A percentile compares a stretch with the other conserved stretches of the same genome.
Conservation (phyloP, 495 filamentous ascomycete genomes). For the Bacidia rubella region DNA sequence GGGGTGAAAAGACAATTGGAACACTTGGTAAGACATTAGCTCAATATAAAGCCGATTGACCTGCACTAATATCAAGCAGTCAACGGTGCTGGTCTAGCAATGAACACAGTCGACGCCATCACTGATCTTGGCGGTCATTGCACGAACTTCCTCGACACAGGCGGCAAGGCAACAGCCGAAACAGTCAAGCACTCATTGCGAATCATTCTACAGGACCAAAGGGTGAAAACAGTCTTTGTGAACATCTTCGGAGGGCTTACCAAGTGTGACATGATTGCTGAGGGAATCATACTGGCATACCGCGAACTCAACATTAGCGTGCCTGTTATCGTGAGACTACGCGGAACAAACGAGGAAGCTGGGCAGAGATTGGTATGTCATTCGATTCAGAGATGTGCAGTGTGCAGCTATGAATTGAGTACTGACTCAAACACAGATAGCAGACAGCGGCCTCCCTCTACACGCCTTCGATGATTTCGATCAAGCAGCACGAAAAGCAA, state of each 20-base stretch:
- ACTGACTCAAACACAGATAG: conserved; percentile 43
- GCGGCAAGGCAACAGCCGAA: conserved; percentile 77
- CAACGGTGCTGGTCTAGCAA: conserved; percentile 81
- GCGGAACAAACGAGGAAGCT: conserved; percentile 68
- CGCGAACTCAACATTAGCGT: conserved; percentile 52
- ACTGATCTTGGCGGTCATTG: conserved; percentile 46
- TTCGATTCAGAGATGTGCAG: background rate
- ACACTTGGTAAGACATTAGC: conserved; percentile 37
- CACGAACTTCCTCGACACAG: conserved; percentile 81
- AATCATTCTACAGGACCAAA: conserved; percentile 52
- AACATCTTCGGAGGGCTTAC: conserved; percentile 89
- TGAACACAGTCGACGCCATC: conserved; percentile 83
- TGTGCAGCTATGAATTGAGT: background rate
- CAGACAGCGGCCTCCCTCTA: conserved; percentile 56
- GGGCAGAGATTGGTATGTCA: conserved; percentile 53
- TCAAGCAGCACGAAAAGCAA: conserved; percentile 60
- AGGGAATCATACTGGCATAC: conserved; percentile 68
- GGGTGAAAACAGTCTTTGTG: conserved; percentile 67
- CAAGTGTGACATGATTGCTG: conserved; percentile 76
- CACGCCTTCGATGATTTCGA: conserved; percentile 75
- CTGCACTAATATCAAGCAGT: conserved; percentile 26
- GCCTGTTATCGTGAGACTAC: conserved; percentile 71
- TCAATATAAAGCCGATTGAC: background rate
- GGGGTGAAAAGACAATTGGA: conserved; percentile 45
- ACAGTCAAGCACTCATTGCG: conserved; percentile 68